Evolutionary conservation across 73 alveolate species (phyloP).

Genomic region (Tetrahymena borealis): DNA sequence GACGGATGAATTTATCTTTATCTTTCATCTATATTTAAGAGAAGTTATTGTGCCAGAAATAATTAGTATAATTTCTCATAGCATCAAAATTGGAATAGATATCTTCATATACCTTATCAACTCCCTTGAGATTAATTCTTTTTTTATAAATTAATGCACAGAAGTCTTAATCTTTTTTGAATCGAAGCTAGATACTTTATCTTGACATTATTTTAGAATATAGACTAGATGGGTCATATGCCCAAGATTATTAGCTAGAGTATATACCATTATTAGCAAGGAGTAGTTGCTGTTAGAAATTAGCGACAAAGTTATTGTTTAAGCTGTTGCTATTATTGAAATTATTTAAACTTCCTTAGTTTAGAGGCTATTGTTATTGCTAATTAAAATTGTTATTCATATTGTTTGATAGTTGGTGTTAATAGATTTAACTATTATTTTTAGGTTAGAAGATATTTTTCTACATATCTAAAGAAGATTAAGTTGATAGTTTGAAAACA

Average conservation of each 20-base stretch:
- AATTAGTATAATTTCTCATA: not conserved
- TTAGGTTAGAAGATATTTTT: no score
- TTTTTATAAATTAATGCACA: not conserved
- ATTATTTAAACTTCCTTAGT: not conserved
- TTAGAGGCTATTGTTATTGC: no score
- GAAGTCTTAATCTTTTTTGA: not conserved
- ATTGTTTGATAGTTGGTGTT: not conserved
- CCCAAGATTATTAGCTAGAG: not conserved
- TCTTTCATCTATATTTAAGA: not conserved
- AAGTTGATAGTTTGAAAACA: no score
- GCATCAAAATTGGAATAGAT: not conserved
- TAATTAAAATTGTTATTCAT: not conserved
- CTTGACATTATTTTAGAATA: not conserved
- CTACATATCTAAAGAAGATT: no score
- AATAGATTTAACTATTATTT: not conserved
- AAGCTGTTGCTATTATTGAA: not conserved
- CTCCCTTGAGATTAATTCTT: not conserved
- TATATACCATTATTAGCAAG: not conserved
- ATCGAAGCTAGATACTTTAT: not conserved
- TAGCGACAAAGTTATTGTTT: not conserved
- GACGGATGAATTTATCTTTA: not conserved
- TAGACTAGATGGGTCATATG: not conserved
- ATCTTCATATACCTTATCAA: not conserved
- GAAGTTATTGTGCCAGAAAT: not conserved
- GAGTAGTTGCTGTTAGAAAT: not conserved